phyloP scores from a whole-genome alignment of 345 rosid species.

The Lumnitzera racemosa region DNA sequence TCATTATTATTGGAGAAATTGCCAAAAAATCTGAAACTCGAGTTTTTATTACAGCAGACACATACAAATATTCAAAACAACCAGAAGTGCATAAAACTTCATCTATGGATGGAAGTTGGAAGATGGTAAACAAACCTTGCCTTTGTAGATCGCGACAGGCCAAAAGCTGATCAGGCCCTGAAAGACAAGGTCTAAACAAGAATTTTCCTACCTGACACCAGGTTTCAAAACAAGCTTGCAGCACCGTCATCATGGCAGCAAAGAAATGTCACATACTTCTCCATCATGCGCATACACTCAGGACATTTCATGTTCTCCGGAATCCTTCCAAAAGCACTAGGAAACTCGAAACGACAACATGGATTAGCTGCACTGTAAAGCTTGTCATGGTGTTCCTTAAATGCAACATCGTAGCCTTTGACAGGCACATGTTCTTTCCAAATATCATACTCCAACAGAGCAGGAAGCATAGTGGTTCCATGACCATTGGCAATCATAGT shows the following conservation, averaged over 20 bases:
- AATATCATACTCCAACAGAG: constrained; percentile 47
- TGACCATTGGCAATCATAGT: constrained; percentile 47
- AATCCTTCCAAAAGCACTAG: constrained; percentile 40
- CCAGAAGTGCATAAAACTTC: too few species aligned
- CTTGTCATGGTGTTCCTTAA: constrained; percentile 49
- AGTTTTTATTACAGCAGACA: too few species aligned
- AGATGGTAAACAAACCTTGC: too few species aligned
- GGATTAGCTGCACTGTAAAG: constrained; percentile 38
- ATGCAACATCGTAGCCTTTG: constrained; percentile 52
- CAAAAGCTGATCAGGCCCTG: too few species aligned
- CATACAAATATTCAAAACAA: too few species aligned
- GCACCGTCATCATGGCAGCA: constrained; percentile 67
- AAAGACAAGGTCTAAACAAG: too few species aligned
- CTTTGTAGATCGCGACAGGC: too few species aligned
- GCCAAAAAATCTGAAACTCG: too few species aligned
- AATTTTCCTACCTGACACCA: too few species aligned
- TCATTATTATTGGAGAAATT: too few species aligned
- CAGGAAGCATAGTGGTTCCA: constrained; percentile 38
- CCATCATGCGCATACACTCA: constrained; percentile 68
- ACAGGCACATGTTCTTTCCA: constrained; percentile 53
- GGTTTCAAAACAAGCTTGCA: too few species aligned
- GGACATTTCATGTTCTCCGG: constrained; percentile 71
- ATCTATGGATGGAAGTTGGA: too few species aligned
- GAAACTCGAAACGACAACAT: constrained; percentile 75
- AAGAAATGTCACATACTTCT: constrained; percentile 48